Evolutionary conservation across 2,329 filamentous ascomycete species (phyloP), one percentile per base, ranked within the genome.

Genomic region (Plenodomus biglobosus): DNA sequence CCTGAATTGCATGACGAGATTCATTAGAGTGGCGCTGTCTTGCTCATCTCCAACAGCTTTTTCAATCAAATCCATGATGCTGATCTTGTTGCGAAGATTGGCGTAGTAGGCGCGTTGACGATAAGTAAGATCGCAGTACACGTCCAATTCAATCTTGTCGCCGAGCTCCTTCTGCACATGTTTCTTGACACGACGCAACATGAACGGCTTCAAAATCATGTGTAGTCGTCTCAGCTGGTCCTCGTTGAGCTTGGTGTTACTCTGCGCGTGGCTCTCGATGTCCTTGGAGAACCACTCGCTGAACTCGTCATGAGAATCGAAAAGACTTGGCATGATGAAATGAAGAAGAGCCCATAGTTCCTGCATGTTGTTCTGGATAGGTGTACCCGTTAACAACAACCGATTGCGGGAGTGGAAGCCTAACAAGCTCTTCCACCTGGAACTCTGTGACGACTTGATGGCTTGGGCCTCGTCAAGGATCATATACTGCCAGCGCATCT

Each of bases 401-500:
- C 94, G 85, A 74, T 97, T 99, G 52, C 94, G 88, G 75, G 92
- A 97, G 70, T 95, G 89, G 80, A 97, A 97, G 42, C 87, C 88
- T 39, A 99, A 80, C 56, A 99, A 75, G 58, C 88, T 92, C 81
- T 97, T 99, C 94, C 94, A 99, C 67, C 94, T 85, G 15, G 92
- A 96, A 77, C 91, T 96, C 65, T 89, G 85, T 0, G 94, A 96
- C 53, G 92, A 96, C 79, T 99, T 99, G 84, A 99, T 97, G 58
- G 94, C 94, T 70, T 99, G 94, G 1, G 94, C 94, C 74, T 99
- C 94, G 63, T 99, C 94, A 35, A 99, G 83, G 72, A 99, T 96
- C 94, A 99, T 99, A 78, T 99, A 97, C 75, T 97, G 94, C 94
- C 94, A 99, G 63, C 88, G 88, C 81, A 99, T 94, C 79, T 97